These are phyloP conservation scores for Fusarium sp. DNA, from an alignment of 2,329 filamentous ascomycete species.

Conservation along the genomic window DNA sequence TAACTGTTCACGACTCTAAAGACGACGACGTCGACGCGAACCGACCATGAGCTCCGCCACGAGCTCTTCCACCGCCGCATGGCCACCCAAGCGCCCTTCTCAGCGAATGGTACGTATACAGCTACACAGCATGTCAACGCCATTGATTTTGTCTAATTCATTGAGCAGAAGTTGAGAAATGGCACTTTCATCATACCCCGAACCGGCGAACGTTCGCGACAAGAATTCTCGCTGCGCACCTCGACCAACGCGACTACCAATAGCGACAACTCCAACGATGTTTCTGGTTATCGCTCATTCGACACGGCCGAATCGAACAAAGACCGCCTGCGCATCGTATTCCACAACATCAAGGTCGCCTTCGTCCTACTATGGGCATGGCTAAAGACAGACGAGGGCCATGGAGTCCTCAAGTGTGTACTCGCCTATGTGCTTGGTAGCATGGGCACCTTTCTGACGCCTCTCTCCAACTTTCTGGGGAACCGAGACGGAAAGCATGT, in stretches of 20 bases:
- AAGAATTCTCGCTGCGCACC: slow-evolving; percentile 80
- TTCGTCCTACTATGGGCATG: slow-evolving; percentile 64
- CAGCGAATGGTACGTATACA: slow-evolving; percentile 58
- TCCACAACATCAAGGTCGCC: slow-evolving; percentile 53
- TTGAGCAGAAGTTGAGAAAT: slow-evolving; percentile 76
- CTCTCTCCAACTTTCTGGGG: slow-evolving; percentile 79
- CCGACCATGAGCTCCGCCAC: slow-evolving; percentile 54
- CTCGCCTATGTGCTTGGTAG: slow-evolving; percentile 89
- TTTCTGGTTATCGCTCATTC: slow-evolving; percentile 32
- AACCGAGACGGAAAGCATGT: slow-evolving; percentile 92
- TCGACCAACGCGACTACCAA: slow-evolving; percentile 47
- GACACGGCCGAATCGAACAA: slow-evolving; percentile 46
- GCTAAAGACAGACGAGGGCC: slow-evolving; percentile 77
- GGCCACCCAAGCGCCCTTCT: slow-evolving; percentile 58
- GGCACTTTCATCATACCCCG: slow-evolving; percentile 88
- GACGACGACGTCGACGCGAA: slow-evolving; percentile 50
- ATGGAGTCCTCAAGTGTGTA: slow-evolving; percentile 89
- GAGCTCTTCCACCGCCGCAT: slow-evolving; percentile 48
- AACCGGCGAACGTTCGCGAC: slow-evolving; percentile 86
- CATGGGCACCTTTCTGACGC: slow-evolving; percentile 84
- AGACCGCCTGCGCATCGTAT: slow-evolving; percentile 50
- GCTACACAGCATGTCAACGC: not conserved
- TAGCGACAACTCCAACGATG: slow-evolving; percentile 11
- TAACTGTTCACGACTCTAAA: slow-evolving; percentile 22
- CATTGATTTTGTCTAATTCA: slow-evolving; percentile 9